phyloP scores from a whole-genome alignment of 2,329 filamentous ascomycete genomes.

The Emergomyces africanus region DNA sequence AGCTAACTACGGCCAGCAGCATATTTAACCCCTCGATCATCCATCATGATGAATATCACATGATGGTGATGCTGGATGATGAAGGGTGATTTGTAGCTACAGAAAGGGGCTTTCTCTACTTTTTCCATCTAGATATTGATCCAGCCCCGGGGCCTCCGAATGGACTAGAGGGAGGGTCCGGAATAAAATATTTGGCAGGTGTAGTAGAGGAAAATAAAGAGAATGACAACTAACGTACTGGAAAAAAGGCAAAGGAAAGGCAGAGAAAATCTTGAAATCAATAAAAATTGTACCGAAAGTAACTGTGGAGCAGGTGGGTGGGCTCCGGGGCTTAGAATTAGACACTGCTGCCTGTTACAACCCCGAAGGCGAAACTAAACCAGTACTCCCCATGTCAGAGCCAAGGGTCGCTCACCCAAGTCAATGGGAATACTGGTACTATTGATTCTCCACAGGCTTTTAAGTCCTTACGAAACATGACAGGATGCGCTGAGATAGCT shows the following conservation, averaged over 20 bases:
- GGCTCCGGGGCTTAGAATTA: background rate
- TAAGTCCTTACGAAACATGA: too few relatives aligned
- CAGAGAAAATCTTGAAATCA: too few relatives aligned
- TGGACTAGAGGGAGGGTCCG: background rate
- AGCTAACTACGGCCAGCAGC: background rate
- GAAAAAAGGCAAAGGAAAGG: too few relatives aligned
- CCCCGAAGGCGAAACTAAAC: too few relatives aligned
- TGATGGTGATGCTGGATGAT: background rate
- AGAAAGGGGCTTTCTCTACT: background rate
- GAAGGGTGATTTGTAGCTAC: background rate
- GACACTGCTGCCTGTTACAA: background rate
- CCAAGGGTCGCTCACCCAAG: background rate
- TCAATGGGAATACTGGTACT: background rate
- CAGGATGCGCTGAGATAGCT: too few relatives aligned
- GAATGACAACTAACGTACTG: background rate
- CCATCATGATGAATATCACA: background rate
- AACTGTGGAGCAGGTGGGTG: background rate
- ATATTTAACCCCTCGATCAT: too few relatives aligned
- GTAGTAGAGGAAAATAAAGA: background rate
- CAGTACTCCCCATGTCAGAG: background rate
- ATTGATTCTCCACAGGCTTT: too few relatives aligned
- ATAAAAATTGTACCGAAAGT: too few relatives aligned
- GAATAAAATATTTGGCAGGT: background rate
- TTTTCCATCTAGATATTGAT: background rate
- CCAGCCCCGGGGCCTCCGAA: background rate